Evolutionary conservation across 495 filamentous ascomycete species (phyloP).

Genomic region (Annulohypoxylon bovei): DNA sequence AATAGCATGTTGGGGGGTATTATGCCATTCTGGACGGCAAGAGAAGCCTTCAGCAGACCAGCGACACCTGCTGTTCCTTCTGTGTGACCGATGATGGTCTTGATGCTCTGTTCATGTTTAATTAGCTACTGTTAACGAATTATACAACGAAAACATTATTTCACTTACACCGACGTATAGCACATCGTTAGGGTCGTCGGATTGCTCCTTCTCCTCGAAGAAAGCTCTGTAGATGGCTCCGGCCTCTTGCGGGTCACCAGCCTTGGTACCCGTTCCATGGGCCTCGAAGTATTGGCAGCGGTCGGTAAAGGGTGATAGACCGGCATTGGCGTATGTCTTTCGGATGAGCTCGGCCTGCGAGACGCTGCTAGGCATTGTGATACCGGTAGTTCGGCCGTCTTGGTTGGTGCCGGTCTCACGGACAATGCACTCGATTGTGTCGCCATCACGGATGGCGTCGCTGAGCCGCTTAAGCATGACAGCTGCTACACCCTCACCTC

Average conservation of each 20-base stretch:
- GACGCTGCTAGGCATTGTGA: constrained; percentile 56
- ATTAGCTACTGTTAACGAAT: background rate
- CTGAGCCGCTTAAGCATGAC: constrained; percentile 61
- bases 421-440: constrained; percentile 64
- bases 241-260: constrained; percentile 64
- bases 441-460: constrained; percentile 53
- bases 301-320: constrained; percentile 38
- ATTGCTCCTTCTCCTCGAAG: constrained; percentile 5
- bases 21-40: constrained; percentile 55
- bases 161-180: constrained; percentile 44
- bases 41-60: constrained; percentile 60
- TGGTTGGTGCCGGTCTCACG: constrained; percentile 59
- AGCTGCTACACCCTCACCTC: constrained; percentile 63
- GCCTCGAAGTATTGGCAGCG: constrained; percentile 37
- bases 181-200: background rate
- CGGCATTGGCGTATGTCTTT: constrained; percentile 50
- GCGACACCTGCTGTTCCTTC: constrained; percentile 50
- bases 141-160: background rate
- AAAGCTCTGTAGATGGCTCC: constrained; percentile 51
- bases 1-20: constrained; percentile 56
- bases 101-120: constrained; percentile 40
- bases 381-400: constrained; percentile 56
- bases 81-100: constrained; percentile 55
- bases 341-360: constrained; percentile 59
- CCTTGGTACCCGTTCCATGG: constrained; percentile 42